Conservation (phyloP, 2,329 filamentous ascomycete species). For the Colletotrichum graminicola region DNA sequence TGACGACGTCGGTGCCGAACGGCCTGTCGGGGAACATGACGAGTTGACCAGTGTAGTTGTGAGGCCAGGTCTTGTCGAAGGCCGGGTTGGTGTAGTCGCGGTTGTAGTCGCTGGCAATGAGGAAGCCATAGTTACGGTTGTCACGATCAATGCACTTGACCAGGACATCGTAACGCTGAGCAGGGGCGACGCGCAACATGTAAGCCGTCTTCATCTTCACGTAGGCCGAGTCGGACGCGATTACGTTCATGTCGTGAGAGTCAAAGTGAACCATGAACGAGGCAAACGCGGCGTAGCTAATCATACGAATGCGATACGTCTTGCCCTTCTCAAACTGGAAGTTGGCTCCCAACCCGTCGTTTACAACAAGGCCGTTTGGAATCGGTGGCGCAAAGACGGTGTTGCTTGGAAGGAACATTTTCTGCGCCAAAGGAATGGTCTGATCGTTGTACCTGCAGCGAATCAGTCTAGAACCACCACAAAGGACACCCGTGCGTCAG, state of each 20-base stretch:
- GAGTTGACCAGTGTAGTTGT: conserved; percentile 60
- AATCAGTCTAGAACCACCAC: conserved; percentile 14
- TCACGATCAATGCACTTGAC: conserved; percentile 55
- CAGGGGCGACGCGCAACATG: conserved; percentile 57
- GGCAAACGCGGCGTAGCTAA: conserved; percentile 60
- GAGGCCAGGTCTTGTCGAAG: conserved; percentile 47
- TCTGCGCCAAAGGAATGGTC: conserved; percentile 52
- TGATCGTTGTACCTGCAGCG: conserved; percentile 57
- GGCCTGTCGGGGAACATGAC: conserved; percentile 52
- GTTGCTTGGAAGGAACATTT: conserved; percentile 57
- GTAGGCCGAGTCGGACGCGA: conserved; percentile 59
- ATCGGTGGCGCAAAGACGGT: conserved; percentile 55
- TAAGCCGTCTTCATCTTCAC: conserved; percentile 52
- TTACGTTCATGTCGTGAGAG: conserved; percentile 59
- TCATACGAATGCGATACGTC: conserved; percentile 61
- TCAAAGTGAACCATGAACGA: conserved; percentile 59
- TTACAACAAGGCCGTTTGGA: conserved; percentile 57
- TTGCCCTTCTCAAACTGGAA: conserved; percentile 56
- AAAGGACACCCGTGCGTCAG: neutral
- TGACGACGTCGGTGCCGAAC: conserved; percentile 49
- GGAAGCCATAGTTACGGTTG: conserved; percentile 57
- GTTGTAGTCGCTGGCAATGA: conserved; percentile 60
- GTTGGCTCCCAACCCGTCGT: conserved; percentile 55
- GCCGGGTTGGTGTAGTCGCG: conserved; percentile 52
- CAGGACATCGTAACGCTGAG: conserved; percentile 62